These are phyloP conservation scores for Chytriomyces sp. DNA, from an alignment of 192 early-diverging fungal species.

Conservation along the genomic window DNA sequence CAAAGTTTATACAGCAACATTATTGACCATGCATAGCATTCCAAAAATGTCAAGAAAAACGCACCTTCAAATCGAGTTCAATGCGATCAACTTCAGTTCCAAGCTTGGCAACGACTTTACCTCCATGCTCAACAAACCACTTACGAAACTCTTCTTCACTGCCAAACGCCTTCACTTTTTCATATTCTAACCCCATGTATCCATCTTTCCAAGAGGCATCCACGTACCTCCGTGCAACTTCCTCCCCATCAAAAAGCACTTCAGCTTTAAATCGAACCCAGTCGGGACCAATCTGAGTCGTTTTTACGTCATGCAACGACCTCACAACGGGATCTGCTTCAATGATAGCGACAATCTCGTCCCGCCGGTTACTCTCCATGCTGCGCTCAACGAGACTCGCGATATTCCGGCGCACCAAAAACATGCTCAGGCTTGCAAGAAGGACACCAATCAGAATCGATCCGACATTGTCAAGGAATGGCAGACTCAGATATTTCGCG, in stretches of 20 bases:
- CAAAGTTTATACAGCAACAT: background rate
- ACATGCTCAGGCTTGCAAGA: constrained; percentile 50
- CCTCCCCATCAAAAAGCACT: constrained; percentile 61
- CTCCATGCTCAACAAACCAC: constrained; percentile 53
- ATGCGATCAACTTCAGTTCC: constrained; percentile 61
- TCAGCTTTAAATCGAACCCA: constrained; percentile 65
- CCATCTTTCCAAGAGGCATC: constrained; percentile 8
- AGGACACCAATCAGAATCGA: constrained; percentile 58
- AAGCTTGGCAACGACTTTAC: constrained; percentile 44
- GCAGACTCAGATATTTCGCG: constrained; percentile 43
- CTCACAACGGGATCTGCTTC: constrained; percentile 59
- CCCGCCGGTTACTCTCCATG: constrained; percentile 41
- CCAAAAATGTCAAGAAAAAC: background rate
- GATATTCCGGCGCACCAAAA: constrained; percentile 59
- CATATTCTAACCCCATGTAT: constrained; percentile 30
- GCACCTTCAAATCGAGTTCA: constrained; percentile 52
- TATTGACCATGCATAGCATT: background rate
- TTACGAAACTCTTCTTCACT: constrained; percentile 50
- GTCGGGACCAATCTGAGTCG: constrained; percentile 55
- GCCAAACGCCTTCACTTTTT: constrained; percentile 39
- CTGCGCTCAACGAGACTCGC: constrained; percentile 50
- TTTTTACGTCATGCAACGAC: constrained; percentile 65
- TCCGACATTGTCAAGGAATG: constrained; percentile 57
- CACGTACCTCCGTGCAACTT: constrained; percentile 55
- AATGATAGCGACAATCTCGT: constrained; percentile 52